Evolutionary conservation across 2,329 filamentous ascomycete species (phyloP).

Genomic region (Ascochyta pisi): DNA sequence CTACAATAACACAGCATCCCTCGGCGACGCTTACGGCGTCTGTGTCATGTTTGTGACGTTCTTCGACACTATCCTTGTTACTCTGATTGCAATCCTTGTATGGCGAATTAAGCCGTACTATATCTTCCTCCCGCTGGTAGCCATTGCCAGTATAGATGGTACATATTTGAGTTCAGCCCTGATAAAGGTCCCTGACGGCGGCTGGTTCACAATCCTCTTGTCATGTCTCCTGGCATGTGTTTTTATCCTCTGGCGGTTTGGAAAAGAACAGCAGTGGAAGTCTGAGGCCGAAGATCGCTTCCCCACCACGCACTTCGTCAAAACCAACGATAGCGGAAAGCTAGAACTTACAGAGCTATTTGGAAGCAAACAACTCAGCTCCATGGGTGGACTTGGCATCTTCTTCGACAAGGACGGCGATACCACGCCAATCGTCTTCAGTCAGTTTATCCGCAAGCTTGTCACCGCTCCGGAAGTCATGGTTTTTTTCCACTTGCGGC

Average conservation of each 20-base stretch:
- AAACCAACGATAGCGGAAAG: constrained; percentile 40
- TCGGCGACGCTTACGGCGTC: constrained; percentile 78
- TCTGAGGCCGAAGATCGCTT: constrained; percentile 68
- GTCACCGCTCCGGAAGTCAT: constrained; percentile 70
- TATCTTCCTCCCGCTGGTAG: constrained; percentile 67
- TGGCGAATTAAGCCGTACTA: constrained; percentile 69
- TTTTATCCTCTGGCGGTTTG: constrained; percentile 79
- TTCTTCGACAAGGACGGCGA: constrained; percentile 81
- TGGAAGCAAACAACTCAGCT: constrained; percentile 37
- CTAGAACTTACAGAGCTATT: constrained; percentile 51
- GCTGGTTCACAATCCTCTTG: constrained; percentile 78
- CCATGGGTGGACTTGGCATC: constrained; percentile 67
- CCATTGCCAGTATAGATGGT: constrained; percentile 71
- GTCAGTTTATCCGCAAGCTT: constrained; percentile 76
- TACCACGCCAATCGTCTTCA: constrained; percentile 70
- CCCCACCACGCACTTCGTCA: constrained; percentile 56
- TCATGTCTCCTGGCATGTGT: constrained; percentile 67
- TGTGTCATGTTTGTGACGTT: constrained; percentile 84
- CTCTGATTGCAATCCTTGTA: constrained; percentile 73
- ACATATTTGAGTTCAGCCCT: constrained; percentile 73
- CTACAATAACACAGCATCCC: constrained; percentile 69
- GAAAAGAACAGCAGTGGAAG: constrained; percentile 78
- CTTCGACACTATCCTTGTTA: constrained; percentile 77
- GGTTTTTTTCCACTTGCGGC: constrained; percentile 77
- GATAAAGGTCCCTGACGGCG: constrained; percentile 76